A percentile compares a stretch with the other conserved stretches of the same genome.
Conservation (phyloP, 352 stramenopile species). For the Elongisporangium anandrum region DNA sequence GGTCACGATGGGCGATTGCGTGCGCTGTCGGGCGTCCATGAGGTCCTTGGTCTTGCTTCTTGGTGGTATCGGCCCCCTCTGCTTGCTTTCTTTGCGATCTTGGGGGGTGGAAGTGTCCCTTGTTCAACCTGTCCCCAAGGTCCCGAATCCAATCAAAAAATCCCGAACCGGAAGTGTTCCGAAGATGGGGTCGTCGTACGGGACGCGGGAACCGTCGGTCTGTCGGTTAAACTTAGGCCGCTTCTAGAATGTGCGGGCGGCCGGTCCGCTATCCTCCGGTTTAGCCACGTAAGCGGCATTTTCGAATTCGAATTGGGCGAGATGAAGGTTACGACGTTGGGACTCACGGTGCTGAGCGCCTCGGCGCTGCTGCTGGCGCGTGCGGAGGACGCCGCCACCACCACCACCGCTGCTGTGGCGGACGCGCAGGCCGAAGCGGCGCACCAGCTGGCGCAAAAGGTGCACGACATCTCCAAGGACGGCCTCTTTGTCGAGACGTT, state of each 20-base stretch:
- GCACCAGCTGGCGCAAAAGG: constrained; percentile 29
- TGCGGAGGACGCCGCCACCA: constrained; percentile 7
- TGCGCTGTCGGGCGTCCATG: constrained; percentile 77
- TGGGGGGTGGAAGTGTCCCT: constrained; percentile 4
- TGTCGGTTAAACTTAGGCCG: background rate
- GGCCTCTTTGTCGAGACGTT: constrained; percentile 80
- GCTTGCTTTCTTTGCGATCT: constrained; percentile 14
- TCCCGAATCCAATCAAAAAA: too few species aligned
- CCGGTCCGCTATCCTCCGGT: background rate
- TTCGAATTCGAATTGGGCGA: constrained; percentile 5
- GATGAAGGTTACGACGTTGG: constrained; percentile 51
- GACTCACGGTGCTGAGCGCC: constrained; percentile 33
- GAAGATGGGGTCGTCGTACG: background rate
- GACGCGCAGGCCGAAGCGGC: constrained; percentile 17
- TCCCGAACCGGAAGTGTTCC: background rate
- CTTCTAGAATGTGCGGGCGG: constrained; percentile 7
- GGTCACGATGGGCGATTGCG: constrained; percentile 95
- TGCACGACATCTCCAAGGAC: constrained; percentile 46
- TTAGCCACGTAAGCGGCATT: background rate
- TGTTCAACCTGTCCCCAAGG: constrained; percentile 1
- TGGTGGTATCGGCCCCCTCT: constrained; percentile 3
- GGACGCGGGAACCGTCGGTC: background rate
- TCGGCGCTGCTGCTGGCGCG: constrained; percentile 36
- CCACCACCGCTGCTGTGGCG: constrained; percentile 1
- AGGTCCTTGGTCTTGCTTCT: constrained; percentile 7